phyloP scores from a whole-genome alignment of 179 eudicot species.

The Beta lomatogona region DNA sequence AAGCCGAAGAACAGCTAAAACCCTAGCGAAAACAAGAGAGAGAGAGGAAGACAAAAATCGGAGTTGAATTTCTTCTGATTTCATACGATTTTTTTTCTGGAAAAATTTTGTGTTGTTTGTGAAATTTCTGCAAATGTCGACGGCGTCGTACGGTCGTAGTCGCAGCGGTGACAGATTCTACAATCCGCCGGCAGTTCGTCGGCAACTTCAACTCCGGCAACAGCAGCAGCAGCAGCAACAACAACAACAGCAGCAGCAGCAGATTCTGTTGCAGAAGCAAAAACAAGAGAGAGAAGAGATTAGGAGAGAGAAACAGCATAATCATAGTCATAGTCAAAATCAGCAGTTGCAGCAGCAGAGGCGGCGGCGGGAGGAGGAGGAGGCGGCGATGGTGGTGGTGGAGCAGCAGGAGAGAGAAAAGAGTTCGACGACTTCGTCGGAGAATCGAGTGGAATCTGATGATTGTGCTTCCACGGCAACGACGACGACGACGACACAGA shows the following conservation, averaged over 20 bases:
- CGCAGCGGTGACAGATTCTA: constrained; percentile 65
- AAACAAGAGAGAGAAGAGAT: constrained; percentile 9
- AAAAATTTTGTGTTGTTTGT: too few species aligned
- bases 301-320: constrained; percentile 9
- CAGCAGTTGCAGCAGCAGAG: neutral
- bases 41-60: too few species aligned
- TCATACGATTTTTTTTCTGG: neutral
- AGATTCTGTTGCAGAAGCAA: constrained; percentile 23
- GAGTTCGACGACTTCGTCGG: constrained; percentile 32
- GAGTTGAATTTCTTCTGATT: neutral
- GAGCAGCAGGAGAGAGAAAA: constrained; percentile 9
- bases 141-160: constrained; percentile 55
- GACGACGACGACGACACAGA: constrained; percentile 9
- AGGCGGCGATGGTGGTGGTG: constrained; percentile 6
- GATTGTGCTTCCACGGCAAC: constrained; percentile 47
- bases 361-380: constrained; percentile 27
- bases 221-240: constrained; percentile 31
- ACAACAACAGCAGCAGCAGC: constrained; percentile 20
- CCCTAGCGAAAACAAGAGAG: constrained; percentile 13
- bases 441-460: constrained; percentile 46
- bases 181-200: constrained; percentile 68
- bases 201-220: constrained; percentile 46
- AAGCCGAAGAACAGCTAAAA: constrained; percentile 15
- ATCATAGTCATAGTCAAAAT: neutral
- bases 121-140: constrained; percentile 27